These are phyloP conservation scores for Spizellomyces sp. DNA, from an alignment of 192 early-diverging fungal genomes.

Conservation along the genomic window DNA sequence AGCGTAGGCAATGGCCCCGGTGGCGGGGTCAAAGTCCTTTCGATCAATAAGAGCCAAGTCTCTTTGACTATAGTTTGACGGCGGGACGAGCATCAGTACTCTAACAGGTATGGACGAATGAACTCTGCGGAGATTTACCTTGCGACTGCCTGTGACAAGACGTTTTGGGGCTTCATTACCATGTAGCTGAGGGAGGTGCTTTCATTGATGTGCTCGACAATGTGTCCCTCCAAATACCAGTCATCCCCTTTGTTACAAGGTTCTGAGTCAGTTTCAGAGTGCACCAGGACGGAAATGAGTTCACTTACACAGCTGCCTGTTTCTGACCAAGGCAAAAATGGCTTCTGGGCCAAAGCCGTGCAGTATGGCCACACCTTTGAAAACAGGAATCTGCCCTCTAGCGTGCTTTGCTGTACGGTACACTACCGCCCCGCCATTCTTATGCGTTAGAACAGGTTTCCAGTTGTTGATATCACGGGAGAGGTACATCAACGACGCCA, in stretches of 20 bases:
- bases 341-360: slow-evolving; percentile 33
- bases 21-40: slow-evolving; percentile 17
- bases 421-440: slow-evolving; percentile 29
- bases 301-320: background rate
- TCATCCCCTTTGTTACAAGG: slow-evolving; percentile 22
- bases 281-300: too few species aligned
- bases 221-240: slow-evolving; percentile 35
- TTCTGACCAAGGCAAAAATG: slow-evolving; percentile 32
- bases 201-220: slow-evolving; percentile 34
- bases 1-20: slow-evolving; percentile 28
- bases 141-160: slow-evolving; percentile 30
- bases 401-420: slow-evolving; percentile 18
- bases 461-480: slow-evolving; percentile 15
- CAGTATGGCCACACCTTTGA: slow-evolving; percentile 30
- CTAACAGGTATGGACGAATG: too few species aligned
- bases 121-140: background rate
- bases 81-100: too few species aligned
- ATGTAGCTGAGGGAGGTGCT: slow-evolving; percentile 31
- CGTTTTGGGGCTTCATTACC: slow-evolving; percentile 33
- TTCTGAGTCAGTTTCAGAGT: background rate
- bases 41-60: slow-evolving; percentile 35
- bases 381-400: slow-evolving; percentile 5
- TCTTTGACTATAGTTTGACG: background rate
- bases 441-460: slow-evolving; percentile 34
- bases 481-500: slow-evolving; percentile 3